A percentile compares a stretch with the other conserved stretches of the same genome.
These are phyloP conservation scores for Aspergillus eucalypticola DNA, from an alignment of 2,329 filamentous ascomycete species.

Conservation along the genomic window DNA sequence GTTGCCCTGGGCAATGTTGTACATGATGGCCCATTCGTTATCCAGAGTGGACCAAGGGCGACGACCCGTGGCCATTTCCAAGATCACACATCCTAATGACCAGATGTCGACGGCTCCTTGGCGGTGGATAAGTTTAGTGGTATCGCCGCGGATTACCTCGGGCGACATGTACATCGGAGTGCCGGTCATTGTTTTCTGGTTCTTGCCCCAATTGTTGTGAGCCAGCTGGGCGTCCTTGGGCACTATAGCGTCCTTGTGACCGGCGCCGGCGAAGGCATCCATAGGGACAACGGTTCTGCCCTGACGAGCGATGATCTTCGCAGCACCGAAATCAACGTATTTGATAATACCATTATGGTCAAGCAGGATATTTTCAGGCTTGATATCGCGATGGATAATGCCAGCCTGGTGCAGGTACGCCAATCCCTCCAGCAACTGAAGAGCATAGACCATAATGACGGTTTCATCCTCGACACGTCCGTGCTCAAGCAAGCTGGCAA, in stretches of 20 bases:
- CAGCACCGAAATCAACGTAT: slow-evolving; percentile 97
- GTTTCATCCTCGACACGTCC: slow-evolving; percentile 97
- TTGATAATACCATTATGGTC: slow-evolving; percentile 99
- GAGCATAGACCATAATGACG: slow-evolving; percentile 92
- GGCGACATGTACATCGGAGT: slow-evolving; percentile 99
- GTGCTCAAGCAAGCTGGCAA: slow-evolving; percentile 87
- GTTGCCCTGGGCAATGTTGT: slow-evolving; percentile 97
- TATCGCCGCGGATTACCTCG: slow-evolving; percentile 92
- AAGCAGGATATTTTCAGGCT: slow-evolving; percentile 94
- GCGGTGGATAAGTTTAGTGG: slow-evolving; percentile 68
- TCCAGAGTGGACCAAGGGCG: slow-evolving; percentile 94
- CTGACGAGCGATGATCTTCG: slow-evolving; percentile 93
- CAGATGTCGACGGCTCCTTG: slow-evolving; percentile 91
- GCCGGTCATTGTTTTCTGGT: slow-evolving; percentile 91
- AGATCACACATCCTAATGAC: slow-evolving; percentile 93
- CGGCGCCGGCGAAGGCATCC: slow-evolving; percentile 53
- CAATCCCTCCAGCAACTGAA: slow-evolving; percentile 91
- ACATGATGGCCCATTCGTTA: slow-evolving; percentile 99
- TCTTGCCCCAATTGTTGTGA: slow-evolving; percentile 40
- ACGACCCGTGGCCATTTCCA: slow-evolving; percentile 95
- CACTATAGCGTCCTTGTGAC: slow-evolving; percentile 38
- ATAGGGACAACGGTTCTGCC: slow-evolving; percentile 78
- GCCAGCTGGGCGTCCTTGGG: slow-evolving; percentile 34
- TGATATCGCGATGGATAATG: slow-evolving; percentile 96
- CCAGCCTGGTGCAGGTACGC: slow-evolving; percentile 88